Evolutionary conservation across 768 basidiomycete species (phyloP), one percentile per base, ranked within the genome.

Genomic region (Gloeostereum incarnatum): DNA sequence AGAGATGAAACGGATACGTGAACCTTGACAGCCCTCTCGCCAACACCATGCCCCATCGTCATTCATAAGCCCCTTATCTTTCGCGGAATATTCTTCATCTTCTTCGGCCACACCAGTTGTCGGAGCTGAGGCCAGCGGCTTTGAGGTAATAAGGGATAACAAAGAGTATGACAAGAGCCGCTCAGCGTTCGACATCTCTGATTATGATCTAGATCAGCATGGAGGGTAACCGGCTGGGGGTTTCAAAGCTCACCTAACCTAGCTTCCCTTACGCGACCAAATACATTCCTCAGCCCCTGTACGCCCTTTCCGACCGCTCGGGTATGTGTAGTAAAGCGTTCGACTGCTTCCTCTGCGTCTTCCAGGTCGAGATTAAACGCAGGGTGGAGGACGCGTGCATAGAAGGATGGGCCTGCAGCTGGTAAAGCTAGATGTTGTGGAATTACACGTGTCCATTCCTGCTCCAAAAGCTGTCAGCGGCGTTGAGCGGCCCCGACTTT

Each of bases 1-100:
- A 9, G 24, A 23, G 3, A 30, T 33, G 2, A 35, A 22, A 35
- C 11, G 16, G 24, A 10, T 34, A 14, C 5, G 35, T 60, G 10
- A 48, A 84, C 85, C 78, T 53, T 69, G 57, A 52, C 88, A 90
- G 2, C 67, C 68, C 38, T 91, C 85, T 18, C 78, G 68, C 87
- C 88, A 93, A 54, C 87, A 89, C 84, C 89, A 86, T 3, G 84
- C 87, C 1, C 84, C 81, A 18, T 84, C 73, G 6, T 66, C 63
- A 45, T 89, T 90, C 38, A 77, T 49, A 35, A 81, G 50, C 0
- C 82, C 81, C 41, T 68, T 74, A n/a, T 54, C 53, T 39, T 66
- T 67, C 25, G 55, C 47, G 16, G 50, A 51, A 3, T 57, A 45
- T 10, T 59, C 57, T 9, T 65, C 68, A 35, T 75, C 72, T 24